Conservation (phyloP, 768 basidiomycete genomes). For the Inosperma sp. region DNA sequence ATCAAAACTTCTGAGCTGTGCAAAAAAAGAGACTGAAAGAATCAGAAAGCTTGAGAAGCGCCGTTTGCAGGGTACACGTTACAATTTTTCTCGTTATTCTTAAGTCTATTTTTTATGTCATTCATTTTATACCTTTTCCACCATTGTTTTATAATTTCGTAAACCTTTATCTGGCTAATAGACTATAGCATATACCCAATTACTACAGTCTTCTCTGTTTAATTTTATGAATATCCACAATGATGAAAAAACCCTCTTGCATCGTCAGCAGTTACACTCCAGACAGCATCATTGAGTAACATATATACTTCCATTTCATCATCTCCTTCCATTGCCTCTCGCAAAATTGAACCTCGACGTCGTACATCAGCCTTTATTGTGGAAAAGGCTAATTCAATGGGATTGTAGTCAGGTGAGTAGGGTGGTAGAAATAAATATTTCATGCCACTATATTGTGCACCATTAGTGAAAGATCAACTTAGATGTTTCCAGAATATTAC, state of each 20-base stretch:
- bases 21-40: too few species aligned
- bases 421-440: conserved; percentile 28
- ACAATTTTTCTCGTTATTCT: too few species aligned
- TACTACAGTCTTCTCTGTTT: too few species aligned
- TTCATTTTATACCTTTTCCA: too few species aligned
- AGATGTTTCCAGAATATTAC: conserved; percentile 7
- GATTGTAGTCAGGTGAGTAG: conserved; percentile 38
- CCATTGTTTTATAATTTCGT: too few species aligned
- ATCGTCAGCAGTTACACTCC: not conserved
- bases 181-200: too few species aligned
- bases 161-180: too few species aligned
- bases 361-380: conserved; percentile 10
- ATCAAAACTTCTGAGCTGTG: too few species aligned
- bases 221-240: conserved; percentile 7
- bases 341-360: not conserved
- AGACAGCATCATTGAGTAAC: not conserved
- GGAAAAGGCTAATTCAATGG: conserved; percentile 30
- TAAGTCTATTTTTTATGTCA: too few species aligned
- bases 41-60: too few species aligned
- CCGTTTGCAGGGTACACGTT: too few species aligned
- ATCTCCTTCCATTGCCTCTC: not conserved
- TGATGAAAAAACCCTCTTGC: not conserved
- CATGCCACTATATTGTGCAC: conserved; percentile 18
- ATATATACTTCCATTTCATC: not conserved
- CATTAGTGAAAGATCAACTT: not conserved